Percentiles rank a stretch among this genome's conserved stretches.
Conservation (phyloP, 345 rosid species). For the Lepidium didymum region DNA sequence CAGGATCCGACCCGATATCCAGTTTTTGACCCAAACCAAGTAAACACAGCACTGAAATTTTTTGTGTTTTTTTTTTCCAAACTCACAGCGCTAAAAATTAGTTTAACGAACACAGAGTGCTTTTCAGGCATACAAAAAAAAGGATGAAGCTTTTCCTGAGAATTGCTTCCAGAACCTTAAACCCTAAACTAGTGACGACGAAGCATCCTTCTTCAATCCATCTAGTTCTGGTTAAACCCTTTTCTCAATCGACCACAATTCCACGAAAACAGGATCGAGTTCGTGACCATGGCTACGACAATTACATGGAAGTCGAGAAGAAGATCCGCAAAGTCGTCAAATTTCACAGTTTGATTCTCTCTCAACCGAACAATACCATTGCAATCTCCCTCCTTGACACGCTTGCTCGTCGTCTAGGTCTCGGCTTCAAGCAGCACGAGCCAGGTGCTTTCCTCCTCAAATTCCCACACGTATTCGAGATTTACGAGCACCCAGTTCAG, state of each 20-base stretch:
- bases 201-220: background rate
- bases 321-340: slow-evolving; percentile 74
- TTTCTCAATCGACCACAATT: slow-evolving; percentile 76
- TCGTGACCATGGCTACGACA: slow-evolving; percentile 90
- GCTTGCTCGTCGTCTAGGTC: slow-evolving; percentile 62
- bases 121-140: background rate
- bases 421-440: slow-evolving; percentile 72
- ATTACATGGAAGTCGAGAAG: slow-evolving; percentile 94
- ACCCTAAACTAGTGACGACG: slow-evolving; percentile 6
- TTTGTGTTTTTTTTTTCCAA: no score
- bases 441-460: slow-evolving; percentile 74
- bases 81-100: background rate
- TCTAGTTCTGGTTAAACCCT: slow-evolving; percentile 20
- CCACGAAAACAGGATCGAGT: slow-evolving; percentile 69
- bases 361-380: slow-evolving; percentile 55
- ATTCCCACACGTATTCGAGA: slow-evolving; percentile 74
- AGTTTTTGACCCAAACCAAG: background rate
- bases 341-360: slow-evolving; percentile 62
- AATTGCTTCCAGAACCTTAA: slow-evolving; percentile 8
- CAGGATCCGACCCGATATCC: background rate
- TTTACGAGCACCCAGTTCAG: slow-evolving; percentile 93
- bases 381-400: slow-evolving; percentile 63
- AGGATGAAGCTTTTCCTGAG: slow-evolving; percentile 17
- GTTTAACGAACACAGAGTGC: no score
- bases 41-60: background rate